Percentiles rank a stretch among this genome's conserved stretches.
Conservation (phyloP, 1,284 basidiomycete species). For the Heimioporus punctisporus region DNA sequence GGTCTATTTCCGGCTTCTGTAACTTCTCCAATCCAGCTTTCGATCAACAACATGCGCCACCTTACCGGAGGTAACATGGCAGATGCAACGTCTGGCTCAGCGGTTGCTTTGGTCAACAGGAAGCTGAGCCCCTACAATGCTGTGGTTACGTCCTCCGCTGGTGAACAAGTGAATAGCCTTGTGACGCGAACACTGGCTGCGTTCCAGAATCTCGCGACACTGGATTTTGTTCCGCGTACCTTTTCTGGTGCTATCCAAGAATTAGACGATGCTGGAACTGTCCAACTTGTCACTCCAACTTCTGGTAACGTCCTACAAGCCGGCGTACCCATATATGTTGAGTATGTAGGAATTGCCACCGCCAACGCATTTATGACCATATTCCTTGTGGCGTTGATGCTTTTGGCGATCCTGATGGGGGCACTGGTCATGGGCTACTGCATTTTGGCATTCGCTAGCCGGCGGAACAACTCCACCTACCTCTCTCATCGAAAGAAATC, state of each 20-base stretch:
- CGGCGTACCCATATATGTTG: conserved; percentile 83
- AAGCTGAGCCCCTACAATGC: conserved; percentile 79
- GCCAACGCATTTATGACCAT: conserved; percentile 87
- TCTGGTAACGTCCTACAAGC: conserved; percentile 72
- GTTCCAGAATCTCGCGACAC: conserved; percentile 9
- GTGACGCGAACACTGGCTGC: conserved; percentile 8
- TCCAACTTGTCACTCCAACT: conserved; percentile 67
- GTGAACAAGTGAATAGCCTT: neutral
- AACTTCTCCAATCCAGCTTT: conserved; percentile 65
- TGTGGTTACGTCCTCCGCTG: conserved; percentile 2
- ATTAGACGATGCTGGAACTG: conserved; percentile 37
- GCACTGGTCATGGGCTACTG: conserved; percentile 56
- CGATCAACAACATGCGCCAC: conserved; percentile 83
- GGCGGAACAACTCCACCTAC: conserved; percentile 22
- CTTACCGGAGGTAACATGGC: conserved; percentile 79
- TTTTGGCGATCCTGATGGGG: conserved; percentile 56
- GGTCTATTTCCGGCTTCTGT: conserved; percentile 73
- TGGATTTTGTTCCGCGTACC: neutral
- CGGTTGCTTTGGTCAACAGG: conserved; percentile 78
- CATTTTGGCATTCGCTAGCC: conserved; percentile 38
- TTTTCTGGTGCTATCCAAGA: conserved; percentile 10
- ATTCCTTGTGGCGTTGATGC: conserved; percentile 71
- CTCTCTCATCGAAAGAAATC: conserved; percentile 36
- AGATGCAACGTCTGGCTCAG: conserved; percentile 53
- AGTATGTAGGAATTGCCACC: conserved; percentile 71